These are phyloP conservation scores for Aspergillus calidoustus DNA, from an alignment of 2,329 filamentous ascomycete genomes.

Conservation along the genomic window DNA sequence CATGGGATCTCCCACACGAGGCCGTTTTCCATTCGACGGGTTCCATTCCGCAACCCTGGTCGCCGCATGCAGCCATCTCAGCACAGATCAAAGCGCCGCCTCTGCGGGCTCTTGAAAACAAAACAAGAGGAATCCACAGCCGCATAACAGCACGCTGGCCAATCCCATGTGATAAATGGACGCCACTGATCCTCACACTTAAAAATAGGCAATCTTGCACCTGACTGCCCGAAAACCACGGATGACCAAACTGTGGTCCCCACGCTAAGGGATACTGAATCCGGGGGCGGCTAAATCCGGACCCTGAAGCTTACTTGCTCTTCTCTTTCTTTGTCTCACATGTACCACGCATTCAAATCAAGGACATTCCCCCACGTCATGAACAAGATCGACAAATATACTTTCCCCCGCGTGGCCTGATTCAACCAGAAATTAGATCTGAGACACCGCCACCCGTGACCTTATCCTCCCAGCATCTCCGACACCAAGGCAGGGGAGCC, in stretches of 20 bases:
- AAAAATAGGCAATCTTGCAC: background rate
- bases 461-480: background rate
- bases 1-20: background rate
- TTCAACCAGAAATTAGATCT: background rate
- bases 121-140: background rate
- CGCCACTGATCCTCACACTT: background rate
- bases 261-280: background rate
- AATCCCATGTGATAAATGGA: background rate
- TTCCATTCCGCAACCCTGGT: background rate
- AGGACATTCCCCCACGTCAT: background rate
- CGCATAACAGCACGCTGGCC: background rate
- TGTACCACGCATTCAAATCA: background rate
- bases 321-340: background rate
- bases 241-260: background rate
- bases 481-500: background rate
- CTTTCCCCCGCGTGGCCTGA: background rate
- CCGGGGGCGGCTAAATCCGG: background rate
- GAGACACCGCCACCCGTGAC: background rate
- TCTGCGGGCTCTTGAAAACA: background rate
- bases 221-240: background rate
- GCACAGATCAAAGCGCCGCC: no score
- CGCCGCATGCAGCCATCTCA: no score
- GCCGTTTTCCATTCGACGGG: background rate
- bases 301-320: background rate
- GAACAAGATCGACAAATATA: background rate